Percentiles rank a stretch among this genome's conserved stretches.
Evolutionary conservation across 306 rosid species (phyloP).

Genomic region (Phaseolus lunatus): DNA sequence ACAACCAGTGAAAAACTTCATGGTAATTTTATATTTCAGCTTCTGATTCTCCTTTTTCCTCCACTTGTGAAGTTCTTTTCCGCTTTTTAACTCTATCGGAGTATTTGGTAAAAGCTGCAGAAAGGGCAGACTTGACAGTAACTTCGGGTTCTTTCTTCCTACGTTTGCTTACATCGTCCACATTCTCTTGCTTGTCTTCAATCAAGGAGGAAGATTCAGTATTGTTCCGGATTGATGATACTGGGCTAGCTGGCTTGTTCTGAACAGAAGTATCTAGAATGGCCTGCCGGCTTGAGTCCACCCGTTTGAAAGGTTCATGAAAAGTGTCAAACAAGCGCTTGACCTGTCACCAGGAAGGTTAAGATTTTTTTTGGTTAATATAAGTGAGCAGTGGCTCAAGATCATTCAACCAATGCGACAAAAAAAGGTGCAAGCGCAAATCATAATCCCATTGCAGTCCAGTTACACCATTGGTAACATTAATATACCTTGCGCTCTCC

Average conservation of each 20-base stretch:
- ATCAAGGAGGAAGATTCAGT: slow-evolving; percentile 54
- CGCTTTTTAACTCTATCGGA: slow-evolving; percentile 60
- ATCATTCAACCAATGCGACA: slow-evolving; percentile 29
- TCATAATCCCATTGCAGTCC: slow-evolving; percentile 27
- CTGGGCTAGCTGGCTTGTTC: slow-evolving; percentile 49
- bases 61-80: slow-evolving; percentile 50
- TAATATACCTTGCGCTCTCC: slow-evolving; percentile 93
- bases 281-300: slow-evolving; percentile 61
- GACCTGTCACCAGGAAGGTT: slow-evolving; percentile 62
- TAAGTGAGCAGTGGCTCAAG: slow-evolving; percentile 14
- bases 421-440: slow-evolving; percentile 4
- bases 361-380: slow-evolving; percentile 26
- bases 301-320: slow-evolving; percentile 95
- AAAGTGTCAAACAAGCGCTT: slow-evolving; percentile 86
- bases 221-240: slow-evolving; percentile 48
- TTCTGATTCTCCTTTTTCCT: slow-evolving; percentile 56
- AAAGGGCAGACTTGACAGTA: slow-evolving; percentile 80
- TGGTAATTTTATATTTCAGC: slow-evolving; percentile 39
- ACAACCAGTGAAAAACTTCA: slow-evolving; percentile 1
- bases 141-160: slow-evolving; percentile 67
- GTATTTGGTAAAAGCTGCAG: slow-evolving; percentile 85
- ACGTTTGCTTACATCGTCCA: slow-evolving; percentile 50
- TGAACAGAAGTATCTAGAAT: slow-evolving; percentile 53
- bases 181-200: slow-evolving; percentile 53
- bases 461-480: slow-evolving; percentile 37